Base-by-base conservation (phyloP, 169 alveolate genomes). In the Plasmodium vivax region DNA sequence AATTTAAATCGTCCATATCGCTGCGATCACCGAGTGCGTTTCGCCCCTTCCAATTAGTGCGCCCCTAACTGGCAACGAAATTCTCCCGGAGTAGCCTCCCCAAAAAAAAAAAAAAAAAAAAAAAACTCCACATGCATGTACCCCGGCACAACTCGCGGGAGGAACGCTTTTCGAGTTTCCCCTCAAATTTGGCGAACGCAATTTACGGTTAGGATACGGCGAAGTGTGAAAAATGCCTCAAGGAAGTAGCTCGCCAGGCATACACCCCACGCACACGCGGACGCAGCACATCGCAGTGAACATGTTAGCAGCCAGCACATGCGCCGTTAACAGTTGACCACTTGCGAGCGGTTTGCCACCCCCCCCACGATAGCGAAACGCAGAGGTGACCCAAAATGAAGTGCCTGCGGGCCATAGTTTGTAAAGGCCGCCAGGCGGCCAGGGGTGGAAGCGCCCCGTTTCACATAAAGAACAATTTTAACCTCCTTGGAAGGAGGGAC, bases 351-450 rank as follows among this genome's bases (percentile, higher is more conserved):
- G 8, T 51, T 23, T 23, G 38, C n/a, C 6, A 68, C 41, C 32
- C 75, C 77, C 34, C 5, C 30, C 9, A 68, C 43, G 2, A 23
- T 51, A 82, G 14, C 2, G 38, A 45, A 45, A 47, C 85, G 34
- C 10, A 80, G 2, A 58, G 85, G 19, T 38, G 34, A n/a, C 32
- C 30, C 19, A 83, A 82, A 83, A 83, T 83, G 91, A 83, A 83
- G 12, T 30, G 3, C 41, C 3, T 58, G 32, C 62, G 47, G 62
- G 19, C 41, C 68, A 16, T 83, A 83, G 34, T 83, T 83, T 83
- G 27, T 56, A 83, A 43, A 41, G 72, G 43, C 12, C 81, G 43
- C 68, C 68, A 82, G 30, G 62, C 62, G 41, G 74, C 51, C 43
- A 56, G 14, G 41, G 19, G 92, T 0, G 43, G 16, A 84, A 71